Conservation (phyloP, 129 eudicot genomes). For the Calendula officinalis region DNA sequence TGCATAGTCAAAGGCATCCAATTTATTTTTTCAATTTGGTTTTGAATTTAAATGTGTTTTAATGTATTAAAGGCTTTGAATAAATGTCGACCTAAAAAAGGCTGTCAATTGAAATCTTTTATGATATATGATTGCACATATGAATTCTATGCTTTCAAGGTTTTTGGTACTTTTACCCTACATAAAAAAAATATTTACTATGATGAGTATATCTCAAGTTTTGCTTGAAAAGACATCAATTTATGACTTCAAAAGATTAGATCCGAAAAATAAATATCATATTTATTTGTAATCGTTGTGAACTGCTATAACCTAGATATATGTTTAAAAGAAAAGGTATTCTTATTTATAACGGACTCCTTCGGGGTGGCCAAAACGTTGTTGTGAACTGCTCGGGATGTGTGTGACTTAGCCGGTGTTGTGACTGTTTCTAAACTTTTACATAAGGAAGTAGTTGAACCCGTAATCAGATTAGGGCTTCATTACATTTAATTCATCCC, state of each 20-base stretch:
- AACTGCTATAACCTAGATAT: too few species aligned
- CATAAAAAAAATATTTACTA: background rate
- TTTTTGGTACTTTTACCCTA: background rate
- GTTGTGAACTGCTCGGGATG: too few species aligned
- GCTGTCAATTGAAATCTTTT: background rate
- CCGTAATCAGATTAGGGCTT: too few species aligned
- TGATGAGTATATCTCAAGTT: constrained; percentile 3
- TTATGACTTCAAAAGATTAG: background rate
- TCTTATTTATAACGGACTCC: too few species aligned
- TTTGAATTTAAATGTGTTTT: too few species aligned
- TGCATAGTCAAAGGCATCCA: background rate
- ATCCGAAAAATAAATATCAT: background rate
- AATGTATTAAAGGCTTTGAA: background rate
- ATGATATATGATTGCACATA: background rate
- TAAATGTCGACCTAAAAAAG: background rate
- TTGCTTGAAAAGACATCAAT: background rate
- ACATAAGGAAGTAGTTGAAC: too few species aligned
- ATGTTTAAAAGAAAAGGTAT: too few species aligned
- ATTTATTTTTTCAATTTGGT: background rate
- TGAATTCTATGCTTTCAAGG: background rate
- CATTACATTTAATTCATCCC: too few species aligned
- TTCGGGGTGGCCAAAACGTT: too few species aligned
- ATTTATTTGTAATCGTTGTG: too few species aligned
- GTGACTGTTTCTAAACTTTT: too few species aligned
- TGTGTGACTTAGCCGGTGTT: too few species aligned